Conservation (phyloP, 139 green algal species). For the Chlorella ohadii region DNA sequence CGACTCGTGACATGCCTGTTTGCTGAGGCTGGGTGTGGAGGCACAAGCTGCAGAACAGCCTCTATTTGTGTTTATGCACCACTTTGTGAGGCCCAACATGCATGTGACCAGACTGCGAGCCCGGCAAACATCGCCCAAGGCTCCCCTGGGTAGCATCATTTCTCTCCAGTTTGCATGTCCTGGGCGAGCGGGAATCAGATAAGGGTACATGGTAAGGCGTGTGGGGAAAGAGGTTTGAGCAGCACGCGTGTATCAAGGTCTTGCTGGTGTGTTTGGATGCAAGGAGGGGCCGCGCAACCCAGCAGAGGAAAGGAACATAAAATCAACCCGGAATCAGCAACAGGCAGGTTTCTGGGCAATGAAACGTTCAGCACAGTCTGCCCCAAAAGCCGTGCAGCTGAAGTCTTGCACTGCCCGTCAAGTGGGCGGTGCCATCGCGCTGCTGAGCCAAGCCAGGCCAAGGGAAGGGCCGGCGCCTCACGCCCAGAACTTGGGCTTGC, state of each 20-base stretch:
- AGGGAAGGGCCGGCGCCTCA: conserved; percentile 29
- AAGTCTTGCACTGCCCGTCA: too few relatives aligned
- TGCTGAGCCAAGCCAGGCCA: neutral
- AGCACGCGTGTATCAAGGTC: neutral
- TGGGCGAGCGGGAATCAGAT: neutral
- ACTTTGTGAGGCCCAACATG: too few relatives aligned
- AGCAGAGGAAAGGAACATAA: too few relatives aligned
- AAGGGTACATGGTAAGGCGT: neutral
- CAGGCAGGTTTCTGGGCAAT: too few relatives aligned
- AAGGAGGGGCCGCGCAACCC: neutral
- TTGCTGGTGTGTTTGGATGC: neutral
- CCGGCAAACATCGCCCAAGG: too few relatives aligned
- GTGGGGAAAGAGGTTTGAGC: neutral
- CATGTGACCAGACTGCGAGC: too few relatives aligned
- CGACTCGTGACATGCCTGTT: neutral
- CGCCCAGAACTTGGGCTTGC: conserved; percentile 76
- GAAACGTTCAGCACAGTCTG: too few relatives aligned
- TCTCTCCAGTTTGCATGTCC: neutral
- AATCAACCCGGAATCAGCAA: too few relatives aligned
- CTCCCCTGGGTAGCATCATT: neutral
- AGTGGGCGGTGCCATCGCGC: too few relatives aligned
- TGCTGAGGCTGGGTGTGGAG: neutral
- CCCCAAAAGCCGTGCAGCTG: too few relatives aligned
- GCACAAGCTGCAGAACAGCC: too few relatives aligned
- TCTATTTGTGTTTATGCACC: too few relatives aligned